A percentile compares a stretch with the other conserved stretches of the same genome.
phyloP scores from a whole-genome alignment of 371 early-diverging fungal species.

The Circinella minor region DNA sequence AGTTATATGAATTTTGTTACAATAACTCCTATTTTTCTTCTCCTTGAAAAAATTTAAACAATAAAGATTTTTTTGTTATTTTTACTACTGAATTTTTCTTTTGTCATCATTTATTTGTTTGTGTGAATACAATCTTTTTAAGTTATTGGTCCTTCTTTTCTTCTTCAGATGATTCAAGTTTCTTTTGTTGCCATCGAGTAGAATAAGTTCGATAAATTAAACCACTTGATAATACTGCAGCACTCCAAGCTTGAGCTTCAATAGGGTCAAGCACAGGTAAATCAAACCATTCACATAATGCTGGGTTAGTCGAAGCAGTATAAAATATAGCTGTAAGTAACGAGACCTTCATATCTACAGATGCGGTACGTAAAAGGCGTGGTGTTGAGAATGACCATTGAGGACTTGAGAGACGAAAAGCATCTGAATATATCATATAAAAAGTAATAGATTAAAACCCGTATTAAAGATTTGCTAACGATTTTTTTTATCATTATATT shows the following conservation, averaged over 20 bases:
- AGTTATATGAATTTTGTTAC: too few relatives aligned
- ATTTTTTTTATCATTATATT: too few relatives aligned
- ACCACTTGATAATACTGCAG: conserved; percentile 34
- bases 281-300: conserved; percentile 29
- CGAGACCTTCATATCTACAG: conserved; percentile 44
- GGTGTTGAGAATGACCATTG: conserved; percentile 54
- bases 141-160: conserved; percentile 20
- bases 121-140: too few relatives aligned
- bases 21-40: too few relatives aligned
- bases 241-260: conserved; percentile 49
- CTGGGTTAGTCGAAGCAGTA: conserved; percentile 29
- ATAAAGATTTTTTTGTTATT: too few relatives aligned
- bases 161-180: conserved; percentile 11
- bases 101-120: too few relatives aligned
- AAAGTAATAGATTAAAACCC: neutral
- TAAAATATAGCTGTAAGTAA: conserved; percentile 45
- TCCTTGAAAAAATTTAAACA: too few relatives aligned
- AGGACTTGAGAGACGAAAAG: conserved; percentile 45
- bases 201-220: conserved; percentile 35
- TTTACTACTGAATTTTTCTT: too few relatives aligned
- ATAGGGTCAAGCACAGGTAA: conserved; percentile 21
- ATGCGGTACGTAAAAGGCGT: conserved; percentile 36
- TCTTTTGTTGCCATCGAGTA: conserved; percentile 22
- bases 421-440: conserved; percentile 30
- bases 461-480: too few relatives aligned